Evolutionary conservation across 805 yeast genomes (phyloP), one percentile per base, ranked within the genome.

Genomic region (Lipomyces sp.): DNA sequence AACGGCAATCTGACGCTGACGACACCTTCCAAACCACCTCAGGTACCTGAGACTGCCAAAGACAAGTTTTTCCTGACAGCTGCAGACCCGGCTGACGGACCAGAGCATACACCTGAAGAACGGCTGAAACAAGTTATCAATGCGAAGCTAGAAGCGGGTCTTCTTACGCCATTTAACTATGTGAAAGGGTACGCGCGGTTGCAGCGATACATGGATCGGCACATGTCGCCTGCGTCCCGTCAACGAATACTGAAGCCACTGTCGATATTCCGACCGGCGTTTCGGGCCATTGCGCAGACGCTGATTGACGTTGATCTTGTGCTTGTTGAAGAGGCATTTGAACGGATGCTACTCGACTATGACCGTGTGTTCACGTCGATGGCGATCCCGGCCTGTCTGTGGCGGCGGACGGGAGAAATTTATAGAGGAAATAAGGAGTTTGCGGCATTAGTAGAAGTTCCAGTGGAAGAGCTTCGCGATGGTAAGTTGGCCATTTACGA

Each of bases 321-420:
- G 3, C 80, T 92, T 45, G 98, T 94, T 3, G 98, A 94, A 73
- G 98, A 94, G 77, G 89, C 89, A 64, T 94, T 94, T 75, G 98
- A 94, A 79, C 82, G 98, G 69, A 90, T 94, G 96, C 79, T 94
- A 56, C 80, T 94, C 61, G 97, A 94, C 73, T 92, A 94, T 74
- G 98, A 94, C 76, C 83, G 98, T 45, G 97, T 94, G 2, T 94
- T 94, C 79, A 92, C 98, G 0, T 89, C 97, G 3, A 92, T 94
- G 97, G 97, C 98, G 5, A 92, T 94, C 67, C 98, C 98, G 1
- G 97, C 98, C 0, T 94, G 98, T 78, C 81, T 94, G 35, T 94
- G 98, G 98, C 81, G 98, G 75, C 87, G 98, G 73, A 93, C 98
- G 0, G 98, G 98, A 1, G 98, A 94, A 72, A 94, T 94, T 2